Evolutionary conservation across 352 stramenopile genomes (phyloP).

Genomic region (Saprolegnia diclina): DNA sequence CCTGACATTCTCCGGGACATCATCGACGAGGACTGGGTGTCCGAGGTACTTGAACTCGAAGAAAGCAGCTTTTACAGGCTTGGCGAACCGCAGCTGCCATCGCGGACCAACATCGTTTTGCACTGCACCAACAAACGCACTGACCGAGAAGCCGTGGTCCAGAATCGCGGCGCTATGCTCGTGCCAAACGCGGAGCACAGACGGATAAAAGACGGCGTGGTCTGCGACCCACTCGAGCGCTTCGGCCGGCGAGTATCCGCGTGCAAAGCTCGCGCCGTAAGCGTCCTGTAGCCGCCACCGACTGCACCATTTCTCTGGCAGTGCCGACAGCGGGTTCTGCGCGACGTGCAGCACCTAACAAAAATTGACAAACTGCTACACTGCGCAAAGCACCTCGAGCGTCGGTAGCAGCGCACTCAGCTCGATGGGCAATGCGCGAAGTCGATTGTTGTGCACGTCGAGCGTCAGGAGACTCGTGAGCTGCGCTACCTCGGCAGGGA

Average conservation of each 20-base stretch:
- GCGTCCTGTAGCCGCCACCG: slow-evolving; percentile 51
- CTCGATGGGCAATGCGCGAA: slow-evolving; percentile 50
- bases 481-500: slow-evolving; percentile 41
- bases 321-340: slow-evolving; percentile 43
- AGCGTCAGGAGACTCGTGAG: slow-evolving; percentile 44
- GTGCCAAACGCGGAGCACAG: slow-evolving; percentile 47
- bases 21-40: slow-evolving; percentile 40
- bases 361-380: background rate
- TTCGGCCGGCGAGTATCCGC: slow-evolving; percentile 49
- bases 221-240: slow-evolving; percentile 49
- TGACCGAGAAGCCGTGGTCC: slow-evolving; percentile 13
- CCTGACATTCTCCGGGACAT: slow-evolving; percentile 29
- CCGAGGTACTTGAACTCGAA: slow-evolving; percentile 71
- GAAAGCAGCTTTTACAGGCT: slow-evolving; percentile 53
- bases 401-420: slow-evolving; percentile 41
- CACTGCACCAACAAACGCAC: slow-evolving; percentile 46
- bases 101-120: slow-evolving; percentile 29
- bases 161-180: slow-evolving; percentile 46
- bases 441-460: slow-evolving; percentile 56
- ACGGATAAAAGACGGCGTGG: slow-evolving; percentile 43
- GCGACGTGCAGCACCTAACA: slow-evolving; percentile 38
- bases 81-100: slow-evolving; percentile 52
- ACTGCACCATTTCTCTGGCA: slow-evolving; percentile 63
- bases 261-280: slow-evolving; percentile 42
- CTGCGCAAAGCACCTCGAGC: slow-evolving; percentile 37